Conservation (phyloP, 176 grass and related monocot species). For the Juncus inflexus region DNA sequence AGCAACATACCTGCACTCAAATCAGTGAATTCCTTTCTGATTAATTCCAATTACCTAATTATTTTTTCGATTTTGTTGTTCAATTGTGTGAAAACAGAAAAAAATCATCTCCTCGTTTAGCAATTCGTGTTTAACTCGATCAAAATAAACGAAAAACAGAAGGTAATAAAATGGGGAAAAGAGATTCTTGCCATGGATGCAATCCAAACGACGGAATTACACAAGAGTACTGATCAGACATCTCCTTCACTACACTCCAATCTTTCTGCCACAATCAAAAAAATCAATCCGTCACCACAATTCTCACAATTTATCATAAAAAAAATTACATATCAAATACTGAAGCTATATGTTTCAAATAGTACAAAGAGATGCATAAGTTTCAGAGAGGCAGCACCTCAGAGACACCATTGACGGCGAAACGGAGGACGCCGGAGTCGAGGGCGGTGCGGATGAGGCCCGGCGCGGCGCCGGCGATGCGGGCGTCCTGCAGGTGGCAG, state of each 20-base stretch:
- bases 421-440: conserved; percentile 54
- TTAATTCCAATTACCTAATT: too few species aligned
- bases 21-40: not conserved
- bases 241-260: conserved; percentile 71
- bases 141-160: not conserved
- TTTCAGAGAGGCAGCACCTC: conserved; percentile 27
- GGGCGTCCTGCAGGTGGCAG: conserved; percentile 85
- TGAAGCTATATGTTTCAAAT: not conserved
- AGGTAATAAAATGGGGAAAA: not conserved
- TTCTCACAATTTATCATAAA: not conserved
- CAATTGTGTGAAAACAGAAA: too few species aligned
- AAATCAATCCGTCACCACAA: not conserved
- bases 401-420: conserved; percentile 75
- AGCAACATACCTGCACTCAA: conserved; percentile 44
- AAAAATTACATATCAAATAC: not conserved
- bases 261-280: conserved; percentile 40
- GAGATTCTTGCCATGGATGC: conserved; percentile 55
- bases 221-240: conserved; percentile 59
- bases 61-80: too few species aligned
- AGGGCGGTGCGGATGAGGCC: conserved; percentile 51
- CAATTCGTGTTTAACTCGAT: not conserved
- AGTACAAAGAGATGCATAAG: too few species aligned
- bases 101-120: not conserved
- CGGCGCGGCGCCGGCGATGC: conserved; percentile 43
- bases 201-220: conserved; percentile 80